Conservation (phyloP, 768 basidiomycete species). For the Mycena floridula region DNA sequence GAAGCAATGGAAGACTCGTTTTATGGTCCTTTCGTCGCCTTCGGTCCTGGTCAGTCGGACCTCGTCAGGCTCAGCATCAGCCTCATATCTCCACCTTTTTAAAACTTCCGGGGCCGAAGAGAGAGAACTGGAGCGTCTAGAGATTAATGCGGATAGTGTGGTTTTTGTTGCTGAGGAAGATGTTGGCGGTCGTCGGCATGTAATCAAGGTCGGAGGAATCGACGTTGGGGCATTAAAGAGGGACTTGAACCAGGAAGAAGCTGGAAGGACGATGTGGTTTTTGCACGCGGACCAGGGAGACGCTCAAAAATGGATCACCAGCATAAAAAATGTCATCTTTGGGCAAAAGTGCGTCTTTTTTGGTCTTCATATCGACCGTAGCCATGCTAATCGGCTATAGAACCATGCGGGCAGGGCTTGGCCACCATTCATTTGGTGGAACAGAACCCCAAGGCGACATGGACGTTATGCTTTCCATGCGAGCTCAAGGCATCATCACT, state of each 20-base stretch:
- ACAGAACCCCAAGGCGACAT: conserved; percentile 73
- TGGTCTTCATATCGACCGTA: conserved; percentile 1
- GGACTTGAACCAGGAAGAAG: conserved; percentile 40
- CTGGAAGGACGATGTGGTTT: conserved; percentile 59
- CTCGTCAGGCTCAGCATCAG: conserved; percentile 6
- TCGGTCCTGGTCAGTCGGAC: too few species aligned
- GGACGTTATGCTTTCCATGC: conserved; percentile 81
- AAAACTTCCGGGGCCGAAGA: conserved; percentile 54
- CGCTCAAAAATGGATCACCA: conserved; percentile 70
- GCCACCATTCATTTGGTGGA: conserved; percentile 34
- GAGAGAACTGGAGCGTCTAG: conserved; percentile 65
- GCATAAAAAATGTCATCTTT: conserved; percentile 68
- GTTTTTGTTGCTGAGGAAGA: conserved; percentile 63
- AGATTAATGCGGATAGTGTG: conserved; percentile 71
- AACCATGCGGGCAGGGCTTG: conserved; percentile 63
- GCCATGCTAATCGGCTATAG: conserved; percentile 26
- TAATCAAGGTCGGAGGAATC: conserved; percentile 64
- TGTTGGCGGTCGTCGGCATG: conserved; percentile 35
- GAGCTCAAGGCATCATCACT: conserved; percentile 53
- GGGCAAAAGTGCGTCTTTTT: conserved; percentile 49
- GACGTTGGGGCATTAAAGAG: conserved; percentile 47
- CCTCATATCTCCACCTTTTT: conserved; percentile 64
- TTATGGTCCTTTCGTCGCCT: conserved; percentile 52
- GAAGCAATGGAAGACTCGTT: conserved; percentile 66
- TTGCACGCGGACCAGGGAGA: conserved; percentile 54